These are phyloP conservation scores for Leccinum uliginosum DNA, from an alignment of 768 basidiomycete species.

Conservation along the genomic window DNA sequence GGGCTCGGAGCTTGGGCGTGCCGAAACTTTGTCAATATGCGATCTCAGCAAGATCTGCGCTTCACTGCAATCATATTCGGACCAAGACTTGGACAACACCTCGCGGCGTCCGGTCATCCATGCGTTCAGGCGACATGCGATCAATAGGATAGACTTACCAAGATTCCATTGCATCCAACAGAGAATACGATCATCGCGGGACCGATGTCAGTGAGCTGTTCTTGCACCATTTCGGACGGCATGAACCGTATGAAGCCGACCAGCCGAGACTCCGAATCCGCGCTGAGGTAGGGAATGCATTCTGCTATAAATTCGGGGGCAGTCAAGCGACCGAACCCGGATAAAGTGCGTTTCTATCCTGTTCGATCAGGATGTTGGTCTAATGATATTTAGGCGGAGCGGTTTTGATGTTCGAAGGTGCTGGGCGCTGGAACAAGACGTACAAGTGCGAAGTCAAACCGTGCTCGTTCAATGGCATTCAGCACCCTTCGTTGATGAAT, in stretches of 20 bases:
- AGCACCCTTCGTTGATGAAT: constrained; percentile 89
- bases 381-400: not conserved
- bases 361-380: constrained; percentile 15
- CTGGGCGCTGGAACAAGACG: not conserved
- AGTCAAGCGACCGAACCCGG: constrained; percentile 10
- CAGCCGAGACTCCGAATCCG: constrained; percentile 7
- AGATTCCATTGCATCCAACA: constrained; percentile 9
- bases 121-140: not conserved
- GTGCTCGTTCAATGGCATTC: constrained; percentile 95
- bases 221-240: constrained; percentile 8
- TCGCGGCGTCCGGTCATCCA: not conserved
- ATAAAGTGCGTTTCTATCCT: constrained; percentile 3
- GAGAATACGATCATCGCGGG: constrained; percentile 9
- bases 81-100: constrained; percentile 15
- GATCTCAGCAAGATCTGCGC: constrained; percentile 2
- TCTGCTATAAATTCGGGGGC: constrained; percentile 10
- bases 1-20: not conserved
- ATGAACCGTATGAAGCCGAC: constrained; percentile 11
- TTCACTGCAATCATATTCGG: constrained; percentile 3
- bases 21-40: not conserved
- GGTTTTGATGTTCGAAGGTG: not conserved
- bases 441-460: constrained; percentile 63
- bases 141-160: not conserved
- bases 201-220: not conserved
- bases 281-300: constrained; percentile 6